Conservation (phyloP, 805 yeast species). For the Ogataea kodamae region DNA sequence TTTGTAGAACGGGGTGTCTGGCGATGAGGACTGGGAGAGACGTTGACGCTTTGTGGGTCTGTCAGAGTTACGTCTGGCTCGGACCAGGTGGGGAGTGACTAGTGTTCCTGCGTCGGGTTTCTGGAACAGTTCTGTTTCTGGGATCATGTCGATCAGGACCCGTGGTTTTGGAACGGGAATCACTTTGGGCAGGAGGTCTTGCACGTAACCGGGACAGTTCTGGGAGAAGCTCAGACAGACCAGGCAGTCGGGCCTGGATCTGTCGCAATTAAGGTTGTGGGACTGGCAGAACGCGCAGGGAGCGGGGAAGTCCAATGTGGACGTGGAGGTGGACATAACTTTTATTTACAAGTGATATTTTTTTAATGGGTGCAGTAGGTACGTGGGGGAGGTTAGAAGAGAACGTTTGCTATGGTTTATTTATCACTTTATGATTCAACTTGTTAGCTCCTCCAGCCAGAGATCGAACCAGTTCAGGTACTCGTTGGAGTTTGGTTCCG, state of each 20-base stretch:
- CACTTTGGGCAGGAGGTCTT: constrained; percentile 2
- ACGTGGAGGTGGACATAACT: no score
- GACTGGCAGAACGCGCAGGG: constrained; percentile 1
- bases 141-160: constrained; percentile 13
- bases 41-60: not conserved
- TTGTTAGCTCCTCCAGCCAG: no score
- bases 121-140: constrained; percentile 22
- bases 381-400: no score
- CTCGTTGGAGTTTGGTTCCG: no score
- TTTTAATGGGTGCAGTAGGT: no score
- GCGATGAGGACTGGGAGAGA: not conserved
- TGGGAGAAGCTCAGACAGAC: constrained; percentile 1
- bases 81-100: constrained; percentile 19
- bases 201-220: not conserved
- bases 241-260: constrained; percentile 3
- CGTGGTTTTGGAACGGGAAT: constrained; percentile 12
- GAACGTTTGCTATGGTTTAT: no score
- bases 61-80: constrained; percentile 9
- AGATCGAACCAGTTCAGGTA: no score
- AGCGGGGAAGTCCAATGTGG: no score
- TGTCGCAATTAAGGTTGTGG: not conserved
- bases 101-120: constrained; percentile 17
- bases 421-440: no score
- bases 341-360: no score
- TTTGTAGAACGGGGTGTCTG: constrained; percentile 7